Base-by-base conservation (phyloP, 345 rosid genomes). In the Populus pruinosa region DNA sequence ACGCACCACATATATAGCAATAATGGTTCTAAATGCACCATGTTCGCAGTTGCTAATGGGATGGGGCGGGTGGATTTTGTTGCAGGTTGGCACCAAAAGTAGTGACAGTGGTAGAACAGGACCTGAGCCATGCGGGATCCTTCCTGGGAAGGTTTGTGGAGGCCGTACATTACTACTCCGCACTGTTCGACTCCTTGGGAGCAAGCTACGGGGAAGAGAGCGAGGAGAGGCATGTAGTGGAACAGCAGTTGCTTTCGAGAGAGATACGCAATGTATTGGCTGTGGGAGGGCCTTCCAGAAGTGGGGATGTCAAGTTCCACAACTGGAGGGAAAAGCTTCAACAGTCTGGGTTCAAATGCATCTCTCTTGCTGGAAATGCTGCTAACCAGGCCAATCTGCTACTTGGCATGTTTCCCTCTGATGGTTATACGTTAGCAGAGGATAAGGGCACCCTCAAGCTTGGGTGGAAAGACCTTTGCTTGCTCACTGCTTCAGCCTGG, bases 401-500 rank as follows among this genome's bases (percentile, higher is more conserved):
- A 0, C 85, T 96, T 5, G 98, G 98, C 11, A 96, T 96, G 98
- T 96, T 96, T 82, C 95, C 99, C 0, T 96, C 90, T 1, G 95
- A 96, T 64, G 99, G 99, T 11, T 96, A 96, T 78, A 96, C 99
- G 5, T 87, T 96, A 84, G 97, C 93, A 12, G 99, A 96, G 83
- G 97, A 96, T 82, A 91, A 83, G 61, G 99, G 99, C 13, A 83
- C 99, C 2, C 90, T 96, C 50, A 96, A 93, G 82, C 95, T 96
- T 44, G 99, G 99, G 18, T 96, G 99, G 99, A 96, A 96, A 78
- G 99, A 96, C 78, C 98, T 96, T 33, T 96, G 98, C 69, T 88
- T 96, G 86, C 95, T 96, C 11, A 96, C 99, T 69, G 99, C 99
- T 59, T 96, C 99, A 5, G 99, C 99, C 17, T 96, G 99, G 99